A percentile compares a stretch with the other conserved stretches of the same genome.
These are phyloP conservation scores for Helicocarpus griseus DNA, from an alignment of 2,329 filamentous ascomycete species.

Conservation along the genomic window DNA sequence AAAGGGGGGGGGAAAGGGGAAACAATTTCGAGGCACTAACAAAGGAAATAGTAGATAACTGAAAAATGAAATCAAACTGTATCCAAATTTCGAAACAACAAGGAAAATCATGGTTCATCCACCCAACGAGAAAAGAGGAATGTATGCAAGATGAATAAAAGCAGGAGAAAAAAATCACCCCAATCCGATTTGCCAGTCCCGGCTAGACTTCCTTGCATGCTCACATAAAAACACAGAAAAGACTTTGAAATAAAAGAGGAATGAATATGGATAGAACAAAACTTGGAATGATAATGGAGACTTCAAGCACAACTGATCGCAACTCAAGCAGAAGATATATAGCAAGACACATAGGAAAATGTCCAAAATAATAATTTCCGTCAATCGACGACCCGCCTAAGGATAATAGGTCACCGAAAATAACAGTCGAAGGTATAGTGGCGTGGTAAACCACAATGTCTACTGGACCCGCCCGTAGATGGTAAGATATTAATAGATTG, in stretches of 20 bases:
- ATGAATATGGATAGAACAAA: slow-evolving; percentile 8
- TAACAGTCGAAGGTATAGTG: background rate
- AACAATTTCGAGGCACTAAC: background rate
- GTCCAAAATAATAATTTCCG: slow-evolving; percentile 7
- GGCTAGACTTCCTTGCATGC: slow-evolving; percentile 30
- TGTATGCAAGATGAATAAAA: slow-evolving; percentile 32
- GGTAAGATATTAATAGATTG: background rate
- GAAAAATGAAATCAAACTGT: background rate
- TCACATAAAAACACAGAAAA: slow-evolving; percentile 19
- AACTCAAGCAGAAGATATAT: slow-evolving; percentile 15
- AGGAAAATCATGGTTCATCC: slow-evolving; percentile 1
- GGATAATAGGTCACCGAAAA: background rate
- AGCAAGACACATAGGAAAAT: slow-evolving; percentile 26
- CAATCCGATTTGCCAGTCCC: slow-evolving; percentile 25
- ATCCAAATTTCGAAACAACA: background rate
- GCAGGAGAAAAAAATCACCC: slow-evolving; percentile 26
- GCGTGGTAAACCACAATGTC: background rate
- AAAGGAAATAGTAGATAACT: background rate
- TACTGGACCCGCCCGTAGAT: background rate
- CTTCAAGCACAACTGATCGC: too few relatives aligned
- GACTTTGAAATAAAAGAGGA: slow-evolving; percentile 7
- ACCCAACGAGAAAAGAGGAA: background rate
- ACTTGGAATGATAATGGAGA: too few relatives aligned
- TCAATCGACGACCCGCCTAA: too few relatives aligned
- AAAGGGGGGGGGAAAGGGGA: background rate